Base-by-base conservation (phyloP, 106 monocot genomes). In the Hemerocallis citrina region DNA sequence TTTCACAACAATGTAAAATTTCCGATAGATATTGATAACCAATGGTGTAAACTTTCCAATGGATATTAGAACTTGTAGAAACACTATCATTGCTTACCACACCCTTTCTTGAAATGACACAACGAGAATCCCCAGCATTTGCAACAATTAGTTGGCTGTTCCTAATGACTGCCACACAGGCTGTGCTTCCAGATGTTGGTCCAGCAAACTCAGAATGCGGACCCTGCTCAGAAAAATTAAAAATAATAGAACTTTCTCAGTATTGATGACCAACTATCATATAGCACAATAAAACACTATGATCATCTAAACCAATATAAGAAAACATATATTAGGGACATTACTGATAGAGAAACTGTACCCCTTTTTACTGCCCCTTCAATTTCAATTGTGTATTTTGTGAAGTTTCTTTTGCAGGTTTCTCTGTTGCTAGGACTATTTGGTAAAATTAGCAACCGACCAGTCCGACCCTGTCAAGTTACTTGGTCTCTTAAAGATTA, bases 41-140 rank as follows among this genome's bases (percentile, higher is more conserved):
- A n/a, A n/a, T n/a, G n/a, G n/a, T n/a, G 19, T 57, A 35, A 57
- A 34, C 6, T 57, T 46, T 47, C 39, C 45, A 4, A 23, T 63
- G 32, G n/a, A 48, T 11, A 48, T 46, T 33, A 16, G 2, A 7
- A 13, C 10, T 16, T 14, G 15, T 24, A 40, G 38, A 38, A 13
- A 14, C 40, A 28, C 16, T 8, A 27, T 4, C 39, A 41, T 29
- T 25, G 57, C 54, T 66, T 62, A 95, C 95, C 80, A 81, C 80
- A 37, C 95, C 89, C 76, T 95, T 95, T 65, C 86, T 80, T 72
- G 95, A 95, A 47, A 95, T 89, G 30, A 95, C 86, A 81, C 89
- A 95, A n/a, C 95, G 95, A 60, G 95, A 95, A 76, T 95, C 95
- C 32, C 95, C 89, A 73, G 95, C 89, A 81, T 95, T 95, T 74